Base-by-base conservation (phyloP, 345 rosid genomes). In the Jatropha curcas region DNA sequence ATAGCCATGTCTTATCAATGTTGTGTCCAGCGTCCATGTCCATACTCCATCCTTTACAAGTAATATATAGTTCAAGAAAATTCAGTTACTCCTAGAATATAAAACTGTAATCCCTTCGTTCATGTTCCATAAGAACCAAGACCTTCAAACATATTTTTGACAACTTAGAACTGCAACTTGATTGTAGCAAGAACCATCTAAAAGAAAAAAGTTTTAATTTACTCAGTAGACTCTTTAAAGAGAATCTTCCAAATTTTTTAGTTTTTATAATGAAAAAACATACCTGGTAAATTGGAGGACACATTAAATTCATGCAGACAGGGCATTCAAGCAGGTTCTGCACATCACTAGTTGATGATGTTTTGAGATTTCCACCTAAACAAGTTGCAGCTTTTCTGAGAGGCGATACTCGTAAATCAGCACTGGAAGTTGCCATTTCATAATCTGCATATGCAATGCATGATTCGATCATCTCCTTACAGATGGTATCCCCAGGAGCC, bases 231-330 rank as follows among this genome's bases (percentile, higher is more conserved):
- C 11, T 25, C 59, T 25, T n/a, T 56, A 25, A 56, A 25, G 31
- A 24, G 22, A 58, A 7, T 52, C 7, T 46, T 33, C 33, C 34
- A 57, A 35, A 46, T 57, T 39, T 41, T 51, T 59, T 45, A 6
- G 20, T 59, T 64, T 25, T 63, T 34, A 60, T 35, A 19, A 30
- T 11, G 7, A 72, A 53, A 43, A 67, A 25, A 41, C 74, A 73
- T 52, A 92, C 98, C 98, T 92, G 96, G 83, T 86, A 78, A 73
- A 92, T 90, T 53, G 96, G 98, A 77, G 96, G 96, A 78, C 86
- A 90, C 93, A 92, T 92, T 4, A 89, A 76, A 78, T 81, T 86
- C 76, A 85, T 77, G 83, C 98, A 92, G 71, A 89, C 86, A 8
- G 90, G 86, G 74, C 98, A 92, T 69, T 92, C 98, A 1, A 92